Conservation (phyloP, 2,329 filamentous ascomycete species). For the Botrytis cinerea region DNA sequence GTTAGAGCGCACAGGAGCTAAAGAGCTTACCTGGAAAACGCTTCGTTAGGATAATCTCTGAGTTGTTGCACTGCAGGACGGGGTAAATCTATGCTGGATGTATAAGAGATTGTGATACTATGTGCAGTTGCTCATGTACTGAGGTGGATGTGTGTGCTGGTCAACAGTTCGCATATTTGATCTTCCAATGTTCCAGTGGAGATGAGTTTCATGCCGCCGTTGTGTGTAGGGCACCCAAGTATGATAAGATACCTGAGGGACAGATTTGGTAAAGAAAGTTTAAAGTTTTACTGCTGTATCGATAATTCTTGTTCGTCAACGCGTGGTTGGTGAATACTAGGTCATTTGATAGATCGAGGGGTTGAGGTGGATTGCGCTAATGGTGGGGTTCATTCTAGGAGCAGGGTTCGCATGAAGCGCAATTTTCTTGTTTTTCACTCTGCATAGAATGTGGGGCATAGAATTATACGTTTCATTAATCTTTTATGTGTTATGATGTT, state of each 20-base stretch:
- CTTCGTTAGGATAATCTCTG: background rate
- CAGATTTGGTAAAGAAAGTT: background rate
- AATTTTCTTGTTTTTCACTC: background rate
- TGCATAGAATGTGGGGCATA: constrained; percentile 2
- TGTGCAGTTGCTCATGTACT: background rate
- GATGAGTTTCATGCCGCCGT: background rate
- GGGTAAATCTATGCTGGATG: background rate
- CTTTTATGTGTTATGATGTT: background rate
- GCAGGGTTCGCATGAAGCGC: constrained; percentile 17
- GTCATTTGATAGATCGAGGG: background rate
- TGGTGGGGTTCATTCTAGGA: background rate
- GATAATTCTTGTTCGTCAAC: background rate
- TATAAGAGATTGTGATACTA: background rate
- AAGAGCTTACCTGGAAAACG: background rate
- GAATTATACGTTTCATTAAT: constrained; percentile 7
- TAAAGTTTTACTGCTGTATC: background rate
- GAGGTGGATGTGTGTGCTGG: background rate
- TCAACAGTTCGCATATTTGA: background rate
- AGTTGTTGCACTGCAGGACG: background rate
- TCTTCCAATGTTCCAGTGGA: background rate
- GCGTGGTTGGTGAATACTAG: background rate
- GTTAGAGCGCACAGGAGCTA: background rate
- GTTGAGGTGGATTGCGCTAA: background rate
- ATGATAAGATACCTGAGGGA: background rate
- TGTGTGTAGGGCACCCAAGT: background rate